Evolutionary conservation across 2,329 filamentous ascomycete genomes (phyloP), one percentile per base, ranked within the genome.

Genomic region (Fusarium sp.): DNA sequence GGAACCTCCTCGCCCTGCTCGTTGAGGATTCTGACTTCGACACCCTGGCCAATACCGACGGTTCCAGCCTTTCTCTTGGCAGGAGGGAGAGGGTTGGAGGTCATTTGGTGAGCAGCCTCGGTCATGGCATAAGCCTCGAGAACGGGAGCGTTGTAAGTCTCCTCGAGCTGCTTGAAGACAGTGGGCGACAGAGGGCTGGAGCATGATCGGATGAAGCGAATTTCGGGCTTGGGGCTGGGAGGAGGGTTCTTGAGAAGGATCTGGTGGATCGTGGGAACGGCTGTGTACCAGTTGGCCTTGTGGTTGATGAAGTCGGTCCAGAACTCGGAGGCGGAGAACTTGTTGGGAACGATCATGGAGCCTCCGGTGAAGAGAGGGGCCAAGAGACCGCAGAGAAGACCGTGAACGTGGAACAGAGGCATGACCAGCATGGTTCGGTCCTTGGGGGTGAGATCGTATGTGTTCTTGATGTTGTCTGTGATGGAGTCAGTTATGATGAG

Each of bases 111-210:
- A 7, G 94, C 89, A 9, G 93, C 94, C 82, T 97, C 94, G 43
- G 94, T 97, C 94, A 97, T 97, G 71, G 94, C 94, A 76, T 97
- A 97, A 12, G 94, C 94, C 82, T 97, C 94, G 20, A 97, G 86
- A 0, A 97, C 94, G 1, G 94, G 93, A 0, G 94, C 92, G 53
- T 89, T 85, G 78, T 94, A 92, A 0, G 89, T 86, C 74, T 88
- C 86, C 77, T 97, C 93, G 8, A 97, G 87, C 74, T 93, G 90
- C 67, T 93, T 86, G 82, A 96, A 94, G 53, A 90, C 90, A 67
- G 93, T 94, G 1, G 94, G 94, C 4, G 92, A 92, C 16, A 97
- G 85, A 0, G 93, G 93, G 22, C 92, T 94, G 13, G 92, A 95
- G 83, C 94, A 97, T 16, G 93, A 96, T 71, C 94, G 88, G 76